These are phyloP conservation scores for Podaxis sp. DNA, from an alignment of 768 basidiomycete genomes.

Conservation along the genomic window DNA sequence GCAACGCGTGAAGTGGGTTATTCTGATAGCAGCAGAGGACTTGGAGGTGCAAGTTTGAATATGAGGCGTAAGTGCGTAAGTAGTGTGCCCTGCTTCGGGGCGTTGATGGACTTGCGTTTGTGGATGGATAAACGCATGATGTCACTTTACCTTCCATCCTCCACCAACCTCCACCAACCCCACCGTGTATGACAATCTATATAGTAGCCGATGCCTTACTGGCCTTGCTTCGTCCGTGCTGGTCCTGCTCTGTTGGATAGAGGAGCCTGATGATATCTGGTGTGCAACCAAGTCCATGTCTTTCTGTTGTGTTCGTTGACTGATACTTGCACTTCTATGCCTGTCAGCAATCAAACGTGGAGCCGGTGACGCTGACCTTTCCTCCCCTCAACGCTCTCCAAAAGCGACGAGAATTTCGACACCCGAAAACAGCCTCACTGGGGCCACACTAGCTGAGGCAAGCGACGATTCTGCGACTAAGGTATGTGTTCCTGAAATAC, in stretches of 20 bases:
- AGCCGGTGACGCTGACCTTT: not conserved
- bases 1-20: not conserved
- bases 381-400: not conserved
- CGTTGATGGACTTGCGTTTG: not conserved
- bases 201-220: too few species aligned
- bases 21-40: too few species aligned
- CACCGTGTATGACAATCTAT: not conserved
- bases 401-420: not conserved
- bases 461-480: not conserved
- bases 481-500: not conserved
- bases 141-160: not conserved
- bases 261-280: too few species aligned
- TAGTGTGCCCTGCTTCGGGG: not conserved
- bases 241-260: not conserved
- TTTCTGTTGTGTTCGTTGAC: not conserved
- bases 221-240: not conserved
- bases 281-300: not conserved
- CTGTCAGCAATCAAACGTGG: not conserved
- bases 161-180: not conserved
- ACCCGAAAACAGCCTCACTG: not conserved
- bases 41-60: too few species aligned
- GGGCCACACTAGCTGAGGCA: too few species aligned
- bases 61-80: too few species aligned
- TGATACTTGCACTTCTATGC: not conserved
- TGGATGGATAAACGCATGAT: not conserved